Evolutionary conservation across 352 stramenopile genomes (phyloP).

Genomic region (Pythium myriotylum): DNA sequence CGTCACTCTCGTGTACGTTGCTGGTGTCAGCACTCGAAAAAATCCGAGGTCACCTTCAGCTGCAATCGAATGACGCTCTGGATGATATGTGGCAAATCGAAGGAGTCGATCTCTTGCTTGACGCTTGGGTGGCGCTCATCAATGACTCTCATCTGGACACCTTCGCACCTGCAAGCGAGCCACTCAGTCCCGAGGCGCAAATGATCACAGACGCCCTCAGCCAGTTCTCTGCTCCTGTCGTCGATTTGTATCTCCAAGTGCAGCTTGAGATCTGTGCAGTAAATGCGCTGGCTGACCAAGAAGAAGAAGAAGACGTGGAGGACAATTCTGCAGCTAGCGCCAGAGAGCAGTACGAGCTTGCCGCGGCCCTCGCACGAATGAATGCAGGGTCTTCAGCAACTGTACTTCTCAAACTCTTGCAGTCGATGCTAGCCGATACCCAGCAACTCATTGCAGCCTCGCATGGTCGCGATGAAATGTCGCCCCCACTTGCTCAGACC

Average conservation of each 20-base stretch:
- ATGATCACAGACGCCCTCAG: slow-evolving; percentile 47
- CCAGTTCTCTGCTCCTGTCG: slow-evolving; percentile 60
- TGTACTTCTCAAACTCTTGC: slow-evolving; percentile 61
- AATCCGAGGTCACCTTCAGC: slow-evolving; percentile 56
- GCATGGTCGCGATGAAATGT: slow-evolving; percentile 57
- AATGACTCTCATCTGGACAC: slow-evolving; percentile 58
- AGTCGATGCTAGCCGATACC: slow-evolving; percentile 53
- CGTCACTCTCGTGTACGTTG: slow-evolving; percentile 68
- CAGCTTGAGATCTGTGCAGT: slow-evolving; percentile 71
- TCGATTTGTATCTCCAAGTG: slow-evolving; percentile 78
- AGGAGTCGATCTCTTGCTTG: slow-evolving; percentile 75
- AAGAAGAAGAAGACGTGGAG: slow-evolving; percentile 87
- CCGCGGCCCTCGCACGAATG: slow-evolving; percentile 65
- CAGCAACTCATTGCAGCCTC: slow-evolving; percentile 48
- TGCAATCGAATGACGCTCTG: slow-evolving; percentile 46
- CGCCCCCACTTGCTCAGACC: slow-evolving; percentile 56
- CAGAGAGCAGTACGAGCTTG: slow-evolving; percentile 73
- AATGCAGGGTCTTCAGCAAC: slow-evolving; percentile 55
- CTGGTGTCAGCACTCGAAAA: slow-evolving; percentile 67
- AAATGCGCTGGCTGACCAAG: slow-evolving; percentile 66
- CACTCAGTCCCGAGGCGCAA: slow-evolving; percentile 34
- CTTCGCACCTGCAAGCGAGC: slow-evolving; percentile 23
- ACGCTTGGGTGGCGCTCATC: slow-evolving; percentile 78
- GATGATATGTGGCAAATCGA: slow-evolving; percentile 87
- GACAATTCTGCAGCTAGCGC: slow-evolving; percentile 67